Evolutionary conservation across 2,329 filamentous ascomycete species (phyloP).

Genomic region (Colletotrichum lentis): DNA sequence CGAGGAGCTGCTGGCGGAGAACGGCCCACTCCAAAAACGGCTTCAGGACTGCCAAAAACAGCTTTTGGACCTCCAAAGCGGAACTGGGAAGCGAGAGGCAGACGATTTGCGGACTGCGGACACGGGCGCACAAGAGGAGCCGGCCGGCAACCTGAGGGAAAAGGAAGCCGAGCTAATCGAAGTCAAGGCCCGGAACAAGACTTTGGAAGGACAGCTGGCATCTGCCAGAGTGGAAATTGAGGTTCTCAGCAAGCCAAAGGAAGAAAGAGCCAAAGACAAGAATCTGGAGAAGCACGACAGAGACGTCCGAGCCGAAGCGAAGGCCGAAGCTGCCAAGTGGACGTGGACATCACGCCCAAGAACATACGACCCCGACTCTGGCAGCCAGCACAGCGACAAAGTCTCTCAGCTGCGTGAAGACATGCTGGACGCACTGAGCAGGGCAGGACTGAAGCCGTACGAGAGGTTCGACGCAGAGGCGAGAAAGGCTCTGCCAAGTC

Average conservation of each 20-base stretch:
- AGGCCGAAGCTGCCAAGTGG: slow-evolving; percentile 17
- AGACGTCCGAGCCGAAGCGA: slow-evolving; percentile 9
- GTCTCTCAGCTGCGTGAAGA: slow-evolving; percentile 3
- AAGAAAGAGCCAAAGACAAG: background rate
- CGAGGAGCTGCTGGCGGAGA: slow-evolving; percentile 10
- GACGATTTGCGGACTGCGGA: background rate
- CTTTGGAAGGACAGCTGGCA: background rate
- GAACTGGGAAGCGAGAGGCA: background rate
- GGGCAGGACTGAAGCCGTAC: background rate
- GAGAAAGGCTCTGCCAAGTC: background rate
- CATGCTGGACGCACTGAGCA: slow-evolving; percentile 11
- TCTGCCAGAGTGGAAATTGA: background rate
- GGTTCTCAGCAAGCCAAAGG: background rate
- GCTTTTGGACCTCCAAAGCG: background rate
- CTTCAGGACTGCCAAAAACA: background rate
- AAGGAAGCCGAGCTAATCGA: slow-evolving; percentile 8
- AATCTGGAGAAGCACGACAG: background rate
- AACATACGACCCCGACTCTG: background rate
- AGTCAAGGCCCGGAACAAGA: slow-evolving; percentile 6
- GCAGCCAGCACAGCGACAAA: background rate
- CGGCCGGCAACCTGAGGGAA: background rate
- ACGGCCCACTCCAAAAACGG: background rate
- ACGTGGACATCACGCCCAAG: background rate
- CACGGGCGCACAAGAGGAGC: background rate
- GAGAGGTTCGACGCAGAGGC: background rate